Percentiles rank a stretch among this genome's conserved stretches.
Conservation (phyloP, 495 filamentous ascomycete genomes). For the Penicillium malachiteum region DNA sequence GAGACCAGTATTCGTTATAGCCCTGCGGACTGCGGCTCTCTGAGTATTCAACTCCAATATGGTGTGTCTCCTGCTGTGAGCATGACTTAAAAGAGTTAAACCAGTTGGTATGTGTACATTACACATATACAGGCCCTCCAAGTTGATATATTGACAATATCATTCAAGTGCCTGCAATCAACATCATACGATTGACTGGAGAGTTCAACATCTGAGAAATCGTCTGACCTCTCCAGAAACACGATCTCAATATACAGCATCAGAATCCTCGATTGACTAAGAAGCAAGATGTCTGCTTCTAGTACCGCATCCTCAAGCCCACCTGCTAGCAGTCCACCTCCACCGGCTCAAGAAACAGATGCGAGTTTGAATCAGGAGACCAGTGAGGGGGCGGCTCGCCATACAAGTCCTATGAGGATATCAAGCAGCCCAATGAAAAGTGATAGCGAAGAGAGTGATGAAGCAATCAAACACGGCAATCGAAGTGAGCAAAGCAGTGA, state of each 20-base stretch:
- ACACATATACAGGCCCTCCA: too few species aligned
- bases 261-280: not conserved
- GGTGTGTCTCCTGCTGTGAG: not conserved
- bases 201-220: not conserved
- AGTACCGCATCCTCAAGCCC: slow-evolving; percentile 1
- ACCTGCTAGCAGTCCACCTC: not conserved
- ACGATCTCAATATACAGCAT: not conserved
- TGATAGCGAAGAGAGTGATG: not conserved
- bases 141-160: too few species aligned
- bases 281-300: not conserved
- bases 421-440: not conserved
- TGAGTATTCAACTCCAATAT: not conserved
- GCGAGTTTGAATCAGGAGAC: not conserved
- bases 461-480: not conserved
- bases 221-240: not conserved
- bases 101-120: not conserved
- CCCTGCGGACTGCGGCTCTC: not conserved
- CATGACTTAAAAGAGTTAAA: not conserved
- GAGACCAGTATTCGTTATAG: not conserved
- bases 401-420: not conserved
- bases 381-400: not conserved
- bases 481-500: not conserved
- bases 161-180: not conserved
- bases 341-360: not conserved
- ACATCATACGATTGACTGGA: not conserved